Percentiles rank a stretch among this genome's conserved stretches.
These are phyloP conservation scores for Talaromyces sp. DNA, from an alignment of 2,329 filamentous ascomycete genomes.

Conservation along the genomic window DNA sequence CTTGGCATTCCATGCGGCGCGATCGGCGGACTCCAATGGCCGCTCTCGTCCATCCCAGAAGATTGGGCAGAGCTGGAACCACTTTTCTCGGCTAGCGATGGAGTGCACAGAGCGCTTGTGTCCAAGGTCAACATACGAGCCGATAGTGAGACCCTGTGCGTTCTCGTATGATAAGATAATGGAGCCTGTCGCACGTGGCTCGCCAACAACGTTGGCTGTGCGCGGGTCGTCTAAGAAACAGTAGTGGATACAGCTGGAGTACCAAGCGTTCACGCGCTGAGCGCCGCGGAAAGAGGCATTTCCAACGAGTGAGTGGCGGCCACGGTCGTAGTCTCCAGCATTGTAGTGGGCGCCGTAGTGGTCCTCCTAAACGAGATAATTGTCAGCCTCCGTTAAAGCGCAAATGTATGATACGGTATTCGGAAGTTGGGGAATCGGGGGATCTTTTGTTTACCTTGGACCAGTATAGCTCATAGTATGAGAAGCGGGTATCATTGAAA, in stretches of 20 bases:
- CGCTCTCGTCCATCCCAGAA: constrained; percentile 53
- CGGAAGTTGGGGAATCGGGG: not conserved
- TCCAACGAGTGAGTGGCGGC: constrained; percentile 63
- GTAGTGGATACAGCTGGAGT: constrained; percentile 61
- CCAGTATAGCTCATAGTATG: constrained; percentile 83
- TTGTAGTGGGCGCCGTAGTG: constrained; percentile 62
- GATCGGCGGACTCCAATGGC: constrained; percentile 49
- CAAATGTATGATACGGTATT: not conserved
- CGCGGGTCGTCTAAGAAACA: constrained; percentile 62
- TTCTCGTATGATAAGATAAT: constrained; percentile 75
- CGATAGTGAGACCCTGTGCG: constrained; percentile 70
- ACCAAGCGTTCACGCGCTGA: constrained; percentile 61
- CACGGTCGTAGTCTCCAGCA: constrained; percentile 60
- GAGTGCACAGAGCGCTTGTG: constrained; percentile 63
- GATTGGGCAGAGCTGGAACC: constrained; percentile 48
- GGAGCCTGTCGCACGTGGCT: constrained; percentile 71
- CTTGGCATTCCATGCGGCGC: constrained; percentile 52
- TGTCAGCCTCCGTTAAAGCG: not conserved
- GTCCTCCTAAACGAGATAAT: constrained; percentile 52
- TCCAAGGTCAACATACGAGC: constrained; percentile 72
- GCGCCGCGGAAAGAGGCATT: constrained; percentile 58
- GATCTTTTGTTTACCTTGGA: constrained; percentile 60
- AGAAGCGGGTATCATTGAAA: constrained; percentile 72
- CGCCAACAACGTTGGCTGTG: constrained; percentile 58
- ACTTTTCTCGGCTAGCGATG: constrained; percentile 26